These are phyloP conservation scores for Pulveroboletus sp. DNA, from an alignment of 1,284 basidiomycete genomes.

Conservation along the genomic window DNA sequence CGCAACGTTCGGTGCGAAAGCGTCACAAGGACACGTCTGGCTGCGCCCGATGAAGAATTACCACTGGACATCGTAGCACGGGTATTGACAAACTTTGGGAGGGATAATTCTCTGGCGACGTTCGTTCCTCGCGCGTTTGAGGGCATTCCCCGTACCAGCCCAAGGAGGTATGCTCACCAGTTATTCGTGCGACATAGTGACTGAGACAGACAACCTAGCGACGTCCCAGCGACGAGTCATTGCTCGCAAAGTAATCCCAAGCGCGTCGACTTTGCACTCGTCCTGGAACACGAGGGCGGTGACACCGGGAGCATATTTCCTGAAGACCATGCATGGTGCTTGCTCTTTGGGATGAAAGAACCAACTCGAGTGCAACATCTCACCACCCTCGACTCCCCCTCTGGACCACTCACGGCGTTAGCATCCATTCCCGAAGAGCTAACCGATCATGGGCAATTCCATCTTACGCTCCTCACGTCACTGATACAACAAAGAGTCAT, in stretches of 20 bases:
- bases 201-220: conserved; percentile 15
- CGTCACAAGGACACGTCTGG: not conserved
- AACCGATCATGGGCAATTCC: conserved; percentile 6
- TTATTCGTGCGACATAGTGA: not conserved
- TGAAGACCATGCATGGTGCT: not conserved
- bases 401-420: not conserved
- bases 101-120: conserved; percentile 1
- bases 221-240: not conserved
- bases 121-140: conserved; percentile 18
- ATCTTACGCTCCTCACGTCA: conserved; percentile 23
- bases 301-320: not conserved
- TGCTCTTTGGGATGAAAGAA: conserved; percentile 25
- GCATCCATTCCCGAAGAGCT: conserved; percentile 21
- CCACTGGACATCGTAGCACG: conserved; percentile 17
- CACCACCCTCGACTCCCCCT: not conserved
- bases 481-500: not conserved
- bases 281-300: not conserved
- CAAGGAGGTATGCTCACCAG: conserved; percentile 20
- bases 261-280: conserved; percentile 21
- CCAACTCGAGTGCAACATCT: not conserved
- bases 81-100: conserved; percentile 8
- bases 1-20: conserved; percentile 18
- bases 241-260: not conserved
- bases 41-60: conserved; percentile 3
- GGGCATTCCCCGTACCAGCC: conserved; percentile 15